Base-by-base conservation (phyloP, 495 filamentous ascomycete genomes). In the Tricharina praecox region DNA sequence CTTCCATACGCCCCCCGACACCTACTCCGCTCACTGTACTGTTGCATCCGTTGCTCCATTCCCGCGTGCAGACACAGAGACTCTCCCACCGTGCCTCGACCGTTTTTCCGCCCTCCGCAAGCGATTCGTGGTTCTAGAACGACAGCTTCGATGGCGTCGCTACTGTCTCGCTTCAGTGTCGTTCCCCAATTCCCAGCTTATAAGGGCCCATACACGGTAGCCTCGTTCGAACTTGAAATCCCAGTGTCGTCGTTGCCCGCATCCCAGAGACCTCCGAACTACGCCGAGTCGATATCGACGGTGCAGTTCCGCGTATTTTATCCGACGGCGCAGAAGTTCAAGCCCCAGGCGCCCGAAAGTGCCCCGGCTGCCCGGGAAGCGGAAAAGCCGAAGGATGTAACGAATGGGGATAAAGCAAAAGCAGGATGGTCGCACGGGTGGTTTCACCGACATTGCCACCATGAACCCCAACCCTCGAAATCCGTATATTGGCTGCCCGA, bases 231-330 rank as follows among this genome's bases (percentile, higher is more conserved):
- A 52, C 64, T 85, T 47, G 82, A 88, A 63, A 70, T 87, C 23
- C 77, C 82, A 35, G 67, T 75, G 18, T 57, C 69, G 2, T 69
- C 79, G 15, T 66, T 86, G 10, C 62, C 68, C 2, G 65, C 69
- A 0, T 69, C 73, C 0, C 66, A 45, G 23, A 40, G 19, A 23
- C 5, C 43, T 9, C 55, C 63, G 5, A 54, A 67, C 1, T 76
- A 77, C 3, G 66, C 73, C 2, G 58, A 66, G 21, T 59, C 63
- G 8, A 67, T 81, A 24, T 61, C 73, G 11, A 88, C 82, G 4
- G 63, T 85, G 33, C 75, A 76, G 40, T 87, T 82, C 63, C 69
- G 81, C 19, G 67, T 85, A 26, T 88, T 79, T 66, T 86, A 88
- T 56, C 82, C 82, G 2, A 74, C 74, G 26, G 61, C 65, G 36